Base-by-base conservation (phyloP, 2,329 filamentous ascomycete genomes). In the Neodidymelliopsis sp. region DNA sequence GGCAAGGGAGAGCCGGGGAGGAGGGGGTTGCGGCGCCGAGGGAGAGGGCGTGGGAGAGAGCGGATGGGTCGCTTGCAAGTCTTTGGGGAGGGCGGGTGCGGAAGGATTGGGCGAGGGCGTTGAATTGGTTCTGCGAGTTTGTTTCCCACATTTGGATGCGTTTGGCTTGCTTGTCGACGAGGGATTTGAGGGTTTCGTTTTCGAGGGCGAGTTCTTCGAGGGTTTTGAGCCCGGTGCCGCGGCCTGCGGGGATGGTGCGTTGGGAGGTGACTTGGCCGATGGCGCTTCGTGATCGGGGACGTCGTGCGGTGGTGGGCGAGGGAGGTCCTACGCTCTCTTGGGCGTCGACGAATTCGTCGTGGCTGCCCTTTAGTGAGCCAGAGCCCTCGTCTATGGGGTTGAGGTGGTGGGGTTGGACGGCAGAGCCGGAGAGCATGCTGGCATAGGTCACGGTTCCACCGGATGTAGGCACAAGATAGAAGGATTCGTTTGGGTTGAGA, bases 371-470 rank as follows among this genome's bases (percentile, higher is more conserved):
- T 11, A 70, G 53, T 6, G 63, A 62, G 31, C 51, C 56, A 10
- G 63, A 54, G 18, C 22, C 88, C 52, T 73, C 74, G 30, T 69
- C 68, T 15, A 73, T 71, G 41, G 68, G 63, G 36, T 60, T 56
- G 29, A 67, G 63, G 24, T 63, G 66, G 76, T 50, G 78, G 77
- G 43, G 56, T 48, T 29, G 58, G 42, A 59, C 54, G 49, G 61
- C 64, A 29, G 62, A 65, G 65, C 73, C 53, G 50, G 71, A 60
- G 15, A 96, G 78, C 41, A 99, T 97, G 54, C 89, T 91, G 33
- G 94, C 92, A 67, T 97, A 99, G 0, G 91, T 94, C 52, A 92
- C 88, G 2, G 91, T 97, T 56, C 93, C 91, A 4, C 94, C 93
- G 13, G 89, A 91, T 0, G 90, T 89, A 4, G 93, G 94, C 1